Evolutionary conservation across 108 stramenopile genomes (phyloP).

Genomic region (Fragilariopsis cylindrus): DNA sequence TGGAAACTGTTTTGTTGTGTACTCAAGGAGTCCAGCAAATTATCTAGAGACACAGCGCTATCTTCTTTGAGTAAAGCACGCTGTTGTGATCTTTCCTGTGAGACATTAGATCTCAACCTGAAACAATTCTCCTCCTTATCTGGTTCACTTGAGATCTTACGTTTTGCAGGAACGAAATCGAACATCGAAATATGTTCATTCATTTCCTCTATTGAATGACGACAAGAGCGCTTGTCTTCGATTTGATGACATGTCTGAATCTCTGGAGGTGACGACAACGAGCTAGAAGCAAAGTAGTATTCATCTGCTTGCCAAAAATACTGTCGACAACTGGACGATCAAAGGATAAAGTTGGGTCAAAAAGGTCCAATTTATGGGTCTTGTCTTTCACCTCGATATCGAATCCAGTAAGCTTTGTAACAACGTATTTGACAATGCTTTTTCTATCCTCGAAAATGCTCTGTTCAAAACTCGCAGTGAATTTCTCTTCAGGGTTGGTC

Average conservation of each 20-base stretch:
- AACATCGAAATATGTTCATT: constrained; percentile 6
- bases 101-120: background rate
- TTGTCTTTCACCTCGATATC: constrained; percentile 16
- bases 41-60: background rate
- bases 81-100: background rate
- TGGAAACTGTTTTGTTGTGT: constrained; percentile 7
- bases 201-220: background rate
- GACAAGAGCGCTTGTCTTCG: background rate
- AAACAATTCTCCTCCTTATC: background rate
- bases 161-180: constrained; percentile 11
- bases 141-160: background rate
- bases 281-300: background rate
- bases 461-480: background rate
- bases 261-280: constrained; percentile 10
- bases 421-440: background rate
- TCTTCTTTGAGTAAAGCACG: background rate
- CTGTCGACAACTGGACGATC: constrained; percentile 4
- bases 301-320: constrained; percentile 1
- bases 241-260: background rate
- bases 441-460: constrained; percentile 4
- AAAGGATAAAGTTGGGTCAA: constrained; percentile 1
- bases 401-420: constrained; percentile 14
- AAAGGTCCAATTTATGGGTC: background rate
- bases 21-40: constrained; percentile 7
- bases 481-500: background rate